Percentiles rank a stretch among this genome's conserved stretches.
Conservation (phyloP, 2,329 filamentous ascomycete genomes). For the Chrysoporthe puriensis region DNA sequence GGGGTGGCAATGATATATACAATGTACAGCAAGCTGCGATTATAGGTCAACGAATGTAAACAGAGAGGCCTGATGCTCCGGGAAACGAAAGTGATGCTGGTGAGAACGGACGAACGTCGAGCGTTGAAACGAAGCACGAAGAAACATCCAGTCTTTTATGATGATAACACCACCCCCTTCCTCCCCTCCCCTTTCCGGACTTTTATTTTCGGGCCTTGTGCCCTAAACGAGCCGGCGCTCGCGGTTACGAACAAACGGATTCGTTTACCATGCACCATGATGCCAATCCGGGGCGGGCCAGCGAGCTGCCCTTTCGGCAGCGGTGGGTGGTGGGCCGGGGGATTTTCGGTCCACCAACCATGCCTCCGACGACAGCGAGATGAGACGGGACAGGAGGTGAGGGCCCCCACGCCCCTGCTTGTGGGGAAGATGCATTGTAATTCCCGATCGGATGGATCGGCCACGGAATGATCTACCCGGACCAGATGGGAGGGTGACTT, state of each 20-base stretch:
- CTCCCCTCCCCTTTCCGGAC: background rate
- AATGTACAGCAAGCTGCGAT: background rate
- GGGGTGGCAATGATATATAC: conserved; percentile 19
- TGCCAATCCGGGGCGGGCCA: background rate
- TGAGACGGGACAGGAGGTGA: conserved; percentile 14
- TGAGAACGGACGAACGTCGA: background rate
- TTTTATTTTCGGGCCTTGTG: background rate
- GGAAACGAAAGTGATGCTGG: background rate
- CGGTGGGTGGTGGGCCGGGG: background rate
- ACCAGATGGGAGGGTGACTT: background rate
- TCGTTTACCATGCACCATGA: background rate
- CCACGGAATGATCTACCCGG: conserved; percentile 1
- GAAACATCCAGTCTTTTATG: conserved; percentile 2
- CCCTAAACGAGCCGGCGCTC: background rate
- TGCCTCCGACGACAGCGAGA: conserved; percentile 12
- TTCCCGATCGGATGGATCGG: conserved; percentile 3
- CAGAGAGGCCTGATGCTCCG: background rate
- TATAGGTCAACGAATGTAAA: conserved; percentile 6
- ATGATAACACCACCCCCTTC: background rate
- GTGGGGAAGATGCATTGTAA: conserved; percentile 2
- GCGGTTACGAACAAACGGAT: background rate
- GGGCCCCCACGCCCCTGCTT: background rate
- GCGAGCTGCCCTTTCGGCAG: background rate
- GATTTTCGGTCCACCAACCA: conserved; percentile 20
- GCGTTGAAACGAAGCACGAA: background rate